phyloP scores from a whole-genome alignment of 1,284 basidiomycete species.

The Pterula multifida region DNA sequence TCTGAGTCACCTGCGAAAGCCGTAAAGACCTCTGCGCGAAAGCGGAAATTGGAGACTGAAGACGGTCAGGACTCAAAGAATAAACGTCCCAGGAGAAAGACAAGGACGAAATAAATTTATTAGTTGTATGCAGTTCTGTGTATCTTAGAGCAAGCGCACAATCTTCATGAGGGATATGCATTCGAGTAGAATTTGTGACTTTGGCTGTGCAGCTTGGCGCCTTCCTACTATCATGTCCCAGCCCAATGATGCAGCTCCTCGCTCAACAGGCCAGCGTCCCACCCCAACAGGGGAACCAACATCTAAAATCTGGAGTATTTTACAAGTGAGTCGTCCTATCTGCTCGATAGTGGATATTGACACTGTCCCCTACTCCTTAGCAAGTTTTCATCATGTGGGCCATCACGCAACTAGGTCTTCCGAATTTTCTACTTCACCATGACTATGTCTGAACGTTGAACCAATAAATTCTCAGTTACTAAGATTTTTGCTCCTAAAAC shows the following conservation, averaged over 20 bases:
- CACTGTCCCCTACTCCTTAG: constrained; percentile 20
- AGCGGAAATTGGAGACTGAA: background rate
- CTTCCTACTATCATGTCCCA: background rate
- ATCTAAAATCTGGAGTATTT: constrained; percentile 24
- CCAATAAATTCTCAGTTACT: constrained; percentile 25
- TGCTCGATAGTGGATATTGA: background rate
- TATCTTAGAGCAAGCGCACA: too few species aligned
- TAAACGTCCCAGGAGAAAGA: background rate
- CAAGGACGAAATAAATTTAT: background rate
- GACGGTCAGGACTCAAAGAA: background rate
- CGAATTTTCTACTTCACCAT: constrained; percentile 2
- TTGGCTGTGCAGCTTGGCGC: too few species aligned
- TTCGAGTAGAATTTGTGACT: too few species aligned
- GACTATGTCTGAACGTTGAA: constrained; percentile 9
- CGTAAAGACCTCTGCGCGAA: background rate
- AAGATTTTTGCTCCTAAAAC: constrained; percentile 17
- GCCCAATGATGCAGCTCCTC: background rate
- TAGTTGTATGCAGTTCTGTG: too few species aligned
- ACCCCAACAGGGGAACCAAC: background rate
- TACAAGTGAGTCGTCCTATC: constrained; percentile 31
- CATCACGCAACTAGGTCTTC: constrained; percentile 41
- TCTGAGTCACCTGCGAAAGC: background rate
- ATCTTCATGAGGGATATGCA: too few species aligned
- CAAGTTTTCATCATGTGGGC: constrained; percentile 56
- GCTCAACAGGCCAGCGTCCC: background rate